phyloP scores from a whole-genome alignment of 352 stramenopile genomes.

The Pythium brassicae region DNA sequence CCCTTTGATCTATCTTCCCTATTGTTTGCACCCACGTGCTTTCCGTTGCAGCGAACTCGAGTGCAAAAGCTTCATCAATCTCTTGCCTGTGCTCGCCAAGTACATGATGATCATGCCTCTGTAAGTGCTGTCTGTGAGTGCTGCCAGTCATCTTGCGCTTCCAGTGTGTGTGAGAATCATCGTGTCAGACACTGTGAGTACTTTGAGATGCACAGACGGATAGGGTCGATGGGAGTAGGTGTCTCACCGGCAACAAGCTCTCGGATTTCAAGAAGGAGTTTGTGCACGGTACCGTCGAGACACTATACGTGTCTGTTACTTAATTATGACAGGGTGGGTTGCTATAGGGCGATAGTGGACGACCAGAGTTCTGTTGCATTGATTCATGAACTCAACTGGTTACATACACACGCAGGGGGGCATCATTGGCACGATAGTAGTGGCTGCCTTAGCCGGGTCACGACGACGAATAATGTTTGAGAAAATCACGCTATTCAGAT shows the following conservation, averaged over 20 bases:
- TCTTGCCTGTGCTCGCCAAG: neutral
- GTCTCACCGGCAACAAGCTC: constrained; percentile 3
- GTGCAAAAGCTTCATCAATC: neutral
- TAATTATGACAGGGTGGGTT: too few species aligned
- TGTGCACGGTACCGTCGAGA: neutral
- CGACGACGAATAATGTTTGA: too few species aligned
- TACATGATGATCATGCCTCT: constrained; percentile 2
- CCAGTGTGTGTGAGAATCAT: neutral
- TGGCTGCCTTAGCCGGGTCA: too few species aligned
- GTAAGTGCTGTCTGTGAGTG: neutral
- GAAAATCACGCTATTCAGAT: too few species aligned
- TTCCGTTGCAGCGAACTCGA: constrained; percentile 4
- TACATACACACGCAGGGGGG: too few species aligned
- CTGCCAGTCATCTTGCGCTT: too few species aligned
- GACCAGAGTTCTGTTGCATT: too few species aligned
- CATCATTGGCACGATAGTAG: too few species aligned
- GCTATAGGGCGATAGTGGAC: too few species aligned
- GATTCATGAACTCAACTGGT: too few species aligned
- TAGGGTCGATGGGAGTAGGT: neutral
- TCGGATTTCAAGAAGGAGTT: constrained; percentile 2
- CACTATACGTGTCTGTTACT: neutral
- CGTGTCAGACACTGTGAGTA: neutral
- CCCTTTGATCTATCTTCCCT: neutral
- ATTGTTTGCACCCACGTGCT: too few species aligned
- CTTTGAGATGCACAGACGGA: neutral